Base-by-base conservation (phyloP, 495 filamentous ascomycete genomes). In the Lepraria neglecta region DNA sequence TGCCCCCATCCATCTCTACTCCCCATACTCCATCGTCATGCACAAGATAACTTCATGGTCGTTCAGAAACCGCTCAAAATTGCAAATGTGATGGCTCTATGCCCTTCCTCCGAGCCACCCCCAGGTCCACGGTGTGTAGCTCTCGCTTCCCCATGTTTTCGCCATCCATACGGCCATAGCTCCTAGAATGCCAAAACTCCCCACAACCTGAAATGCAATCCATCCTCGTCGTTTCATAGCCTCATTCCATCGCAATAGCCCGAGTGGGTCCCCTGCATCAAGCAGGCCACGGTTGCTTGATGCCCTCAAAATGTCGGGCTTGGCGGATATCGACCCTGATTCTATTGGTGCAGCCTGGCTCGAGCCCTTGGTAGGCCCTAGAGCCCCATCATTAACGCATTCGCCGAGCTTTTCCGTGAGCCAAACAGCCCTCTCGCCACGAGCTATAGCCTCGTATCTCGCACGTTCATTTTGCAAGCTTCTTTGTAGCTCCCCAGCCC, bases 401-500 rank as follows among this genome's bases (percentile, higher is more conserved):
- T 95, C 88, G 33, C 82, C 81, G 2, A 95, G 72, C 64, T 81
- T 78, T 70, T 92, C 85, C 0, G 86, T 88, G 14, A 94, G 79
- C 90, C 90, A 95, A 17, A 87, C 73, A 12, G 88, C 87, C 31
- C 88, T 78, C 64, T 96, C 89, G n/a, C 79, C 81, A 6, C 80
- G 76, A 9, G 86, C 83, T 1, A 95, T 77, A 3, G 81, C 74
- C 47, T 89, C 85, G 61, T 89, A 95, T 69, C 88, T 77, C 27
- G 85, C 83, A 11, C 89, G 84, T 71, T 98, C 92, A 46, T 89
- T 87, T 28, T 86, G 81, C 6, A 96, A 74, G 65, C 88, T 91
- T 52, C 83, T 85, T 68, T 97, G 92, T 0, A 98, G 80, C 68
- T 96, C 90, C 1, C 84, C 80, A 11, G 92, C 92, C 94, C 94